Evolutionary conservation across 2,329 filamentous ascomycete species (phyloP), one percentile per base, ranked within the genome.

Genomic region (Alternaria infectoria): DNA sequence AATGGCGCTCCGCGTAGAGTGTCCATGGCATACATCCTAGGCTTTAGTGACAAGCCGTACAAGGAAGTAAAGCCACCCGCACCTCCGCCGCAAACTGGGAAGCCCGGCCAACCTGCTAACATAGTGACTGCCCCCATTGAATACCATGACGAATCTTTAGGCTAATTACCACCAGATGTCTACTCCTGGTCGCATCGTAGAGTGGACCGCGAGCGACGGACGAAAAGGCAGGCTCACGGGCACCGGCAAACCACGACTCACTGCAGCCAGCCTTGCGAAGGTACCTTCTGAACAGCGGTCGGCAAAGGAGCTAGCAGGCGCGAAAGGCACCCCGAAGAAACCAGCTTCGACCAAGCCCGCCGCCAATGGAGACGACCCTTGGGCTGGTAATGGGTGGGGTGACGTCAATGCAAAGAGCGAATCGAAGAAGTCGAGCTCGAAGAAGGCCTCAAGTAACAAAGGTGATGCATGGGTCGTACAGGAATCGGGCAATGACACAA

Each of bases 201-300:
- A 78, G 56, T 79, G 74, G 74, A 59, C 68, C 25, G 77, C 77
- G 15, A 77, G 75, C 45, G 76, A 79, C 54, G 77, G 77, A 17
- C 75, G 77, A 28, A 74, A 71, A 49, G 74, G 75, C 49, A 67
- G 40, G 10, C 63, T 77, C 26, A 73, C 64, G 1, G 66, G 69
- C 3, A 59, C 54, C 3, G 63, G 69, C 40, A 69, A 67, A 40
- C 57, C 56, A 17, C 70, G 67, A 23, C 62, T 72, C 15, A 67
- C 64, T 5, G 59, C 62, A 15, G 54, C 56, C 9, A 70, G 62
- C 25, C 66, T 71, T 19, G 64, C 58, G 1, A 66, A 68, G 30
- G 56, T 67, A 4, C 61, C 70, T 4, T 57, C 58, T 0, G 62
- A 63, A 5, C 67, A 65, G 15, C 57, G 21, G 2, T 40, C 57